A percentile compares a stretch with the other conserved stretches of the same genome.
phyloP scores from a whole-genome alignment of 805 yeast genomes.

The Candida silvicultrix region DNA sequence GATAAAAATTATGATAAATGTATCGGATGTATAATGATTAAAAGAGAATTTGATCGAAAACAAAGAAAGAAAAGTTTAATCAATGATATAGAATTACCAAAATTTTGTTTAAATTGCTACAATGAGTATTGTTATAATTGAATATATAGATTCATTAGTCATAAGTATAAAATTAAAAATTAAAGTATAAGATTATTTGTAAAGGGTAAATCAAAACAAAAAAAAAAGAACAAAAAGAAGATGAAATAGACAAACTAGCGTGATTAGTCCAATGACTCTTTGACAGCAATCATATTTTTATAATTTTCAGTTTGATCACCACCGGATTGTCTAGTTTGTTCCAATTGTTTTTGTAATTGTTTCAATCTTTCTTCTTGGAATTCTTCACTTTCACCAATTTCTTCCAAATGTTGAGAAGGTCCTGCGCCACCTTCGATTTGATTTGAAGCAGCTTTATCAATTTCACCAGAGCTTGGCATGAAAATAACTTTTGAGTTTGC shows the following conservation, averaged over 20 bases:
- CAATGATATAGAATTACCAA: slow-evolving; percentile 21
- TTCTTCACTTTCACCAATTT: slow-evolving; percentile 2
- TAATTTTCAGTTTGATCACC: neutral
- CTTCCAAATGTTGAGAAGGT: neutral
- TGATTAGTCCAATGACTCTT: neutral
- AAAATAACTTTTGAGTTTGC: slow-evolving; percentile 65
- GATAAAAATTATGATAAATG: slow-evolving; percentile 37
- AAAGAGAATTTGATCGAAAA: slow-evolving; percentile 42
- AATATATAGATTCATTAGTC: neutral
- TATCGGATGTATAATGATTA: slow-evolving; percentile 50
- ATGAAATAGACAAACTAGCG: neutral
- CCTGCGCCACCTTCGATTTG: neutral
- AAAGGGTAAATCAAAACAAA: neutral
- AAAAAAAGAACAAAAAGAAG: neutral
- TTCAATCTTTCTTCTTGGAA: neutral
- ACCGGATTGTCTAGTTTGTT: neutral
- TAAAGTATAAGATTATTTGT: neutral
- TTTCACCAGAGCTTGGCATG: slow-evolving; percentile 50
- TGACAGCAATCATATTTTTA: neutral
- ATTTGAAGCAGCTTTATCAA: slow-evolving; percentile 20
- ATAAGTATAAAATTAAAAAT: neutral
- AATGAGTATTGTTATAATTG: slow-evolving; percentile 33
- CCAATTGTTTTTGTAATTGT: neutral
- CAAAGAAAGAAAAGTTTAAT: slow-evolving; percentile 14
- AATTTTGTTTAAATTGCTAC: slow-evolving; percentile 31